A percentile compares a stretch with the other conserved stretches of the same genome.
Evolutionary conservation across 2,329 filamentous ascomycete genomes (phyloP).

Genomic region (Fusarium sp.): DNA sequence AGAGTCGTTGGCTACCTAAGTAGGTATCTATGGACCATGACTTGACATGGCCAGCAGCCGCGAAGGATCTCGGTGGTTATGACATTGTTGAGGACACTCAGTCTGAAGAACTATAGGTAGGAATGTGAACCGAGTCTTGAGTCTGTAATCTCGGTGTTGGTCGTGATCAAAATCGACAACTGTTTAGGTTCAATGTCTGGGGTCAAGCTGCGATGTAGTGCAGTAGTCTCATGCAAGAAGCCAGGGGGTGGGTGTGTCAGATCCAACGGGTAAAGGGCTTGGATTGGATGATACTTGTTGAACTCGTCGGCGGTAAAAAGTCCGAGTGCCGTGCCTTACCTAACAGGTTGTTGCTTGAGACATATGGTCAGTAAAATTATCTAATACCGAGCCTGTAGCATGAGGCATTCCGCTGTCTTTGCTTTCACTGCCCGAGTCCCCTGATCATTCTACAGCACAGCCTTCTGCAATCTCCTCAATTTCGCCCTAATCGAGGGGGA

Average conservation of each 20-base stretch:
- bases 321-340: not conserved
- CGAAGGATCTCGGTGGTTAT: slow-evolving; percentile 30
- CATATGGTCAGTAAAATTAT: slow-evolving; percentile 4
- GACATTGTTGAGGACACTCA: too few relatives aligned
- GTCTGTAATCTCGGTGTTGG: not conserved
- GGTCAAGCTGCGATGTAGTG: slow-evolving; percentile 34
- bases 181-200: slow-evolving; percentile 17
- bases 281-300: slow-evolving; percentile 1
- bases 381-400: not conserved
- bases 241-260: slow-evolving; percentile 36
- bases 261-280: not conserved
- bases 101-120: too few relatives aligned
- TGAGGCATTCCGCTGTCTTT: not conserved
- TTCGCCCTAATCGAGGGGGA: not conserved
- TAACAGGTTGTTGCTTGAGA: slow-evolving; percentile 7
- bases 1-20: slow-evolving; percentile 25
- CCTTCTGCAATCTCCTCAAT: slow-evolving; percentile 25
- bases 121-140: too few relatives aligned
- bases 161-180: not conserved
- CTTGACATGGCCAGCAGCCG: slow-evolving; percentile 9
- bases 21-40: slow-evolving; percentile 16
- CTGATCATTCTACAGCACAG: slow-evolving; percentile 11
- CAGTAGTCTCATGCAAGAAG: slow-evolving; percentile 41
- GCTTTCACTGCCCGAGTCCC: not conserved
- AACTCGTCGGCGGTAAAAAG: slow-evolving; percentile 27